Conservation (phyloP, 345 rosid genomes). For the Passiflora organensis region DNA sequence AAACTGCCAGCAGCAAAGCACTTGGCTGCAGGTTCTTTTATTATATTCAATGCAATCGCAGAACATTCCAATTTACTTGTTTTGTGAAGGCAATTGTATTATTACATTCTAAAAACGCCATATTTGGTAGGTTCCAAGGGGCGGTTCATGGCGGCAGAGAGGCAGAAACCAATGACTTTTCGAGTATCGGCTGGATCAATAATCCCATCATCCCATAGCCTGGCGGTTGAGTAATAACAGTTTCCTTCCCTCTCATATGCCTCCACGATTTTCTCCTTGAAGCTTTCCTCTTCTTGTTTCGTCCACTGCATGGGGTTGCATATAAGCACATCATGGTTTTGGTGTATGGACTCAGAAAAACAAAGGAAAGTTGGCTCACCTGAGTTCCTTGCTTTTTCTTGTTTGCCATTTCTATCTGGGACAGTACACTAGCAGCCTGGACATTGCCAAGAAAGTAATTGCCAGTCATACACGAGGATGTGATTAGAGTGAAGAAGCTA, state of each 20-base stretch:
- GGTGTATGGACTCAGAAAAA: neutral
- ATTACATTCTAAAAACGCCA: conserved; percentile 91
- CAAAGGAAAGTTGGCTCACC: conserved; percentile 33
- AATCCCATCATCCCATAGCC: conserved; percentile 97
- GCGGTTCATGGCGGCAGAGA: conserved; percentile 62
- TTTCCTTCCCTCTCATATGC: conserved; percentile 79
- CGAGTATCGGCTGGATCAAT: conserved; percentile 91
- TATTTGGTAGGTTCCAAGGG: conserved; percentile 57
- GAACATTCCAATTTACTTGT: neutral
- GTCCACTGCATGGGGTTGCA: conserved; percentile 54
- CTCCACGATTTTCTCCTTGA: conserved; percentile 69
- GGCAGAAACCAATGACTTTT: conserved; percentile 58
- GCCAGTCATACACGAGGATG: no score
- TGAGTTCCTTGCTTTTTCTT: conserved; percentile 78
- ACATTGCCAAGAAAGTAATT: conserved; percentile 12
- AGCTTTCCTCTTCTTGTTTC: conserved; percentile 59
- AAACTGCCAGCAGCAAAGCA: neutral
- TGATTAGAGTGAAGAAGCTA: conserved; percentile 13
- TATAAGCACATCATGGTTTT: neutral
- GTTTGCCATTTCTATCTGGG: conserved; percentile 79
- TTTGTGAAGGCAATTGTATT: neutral
- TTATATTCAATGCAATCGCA: neutral
- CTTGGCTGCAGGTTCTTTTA: neutral
- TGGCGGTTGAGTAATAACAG: conserved; percentile 76
- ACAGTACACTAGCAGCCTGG: conserved; percentile 94